Evolutionary conservation across 768 basidiomycete species (phyloP).

Genomic region (Sarcodon aspratus): DNA sequence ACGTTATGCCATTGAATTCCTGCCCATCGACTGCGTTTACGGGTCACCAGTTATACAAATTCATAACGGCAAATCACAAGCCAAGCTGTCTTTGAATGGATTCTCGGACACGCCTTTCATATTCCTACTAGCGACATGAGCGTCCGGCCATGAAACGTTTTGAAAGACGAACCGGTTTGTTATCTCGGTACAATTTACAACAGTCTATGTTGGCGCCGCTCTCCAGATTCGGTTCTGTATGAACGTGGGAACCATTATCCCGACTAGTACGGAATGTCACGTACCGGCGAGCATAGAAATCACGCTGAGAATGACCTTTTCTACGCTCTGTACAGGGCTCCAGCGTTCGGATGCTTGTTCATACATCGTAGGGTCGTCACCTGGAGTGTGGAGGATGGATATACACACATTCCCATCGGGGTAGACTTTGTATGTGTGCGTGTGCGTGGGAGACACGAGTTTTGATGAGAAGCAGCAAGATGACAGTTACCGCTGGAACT

Average conservation of each 20-base stretch:
- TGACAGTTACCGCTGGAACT: neutral
- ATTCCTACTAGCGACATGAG: slow-evolving; percentile 38
- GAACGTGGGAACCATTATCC: neutral
- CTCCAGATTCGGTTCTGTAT: slow-evolving; percentile 88
- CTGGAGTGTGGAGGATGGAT: slow-evolving; percentile 92
- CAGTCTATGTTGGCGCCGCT: slow-evolving; percentile 96
- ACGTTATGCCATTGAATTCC: neutral
- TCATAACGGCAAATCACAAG: slow-evolving; percentile 25
- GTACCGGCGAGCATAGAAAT: slow-evolving; percentile 93
- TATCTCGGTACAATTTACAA: slow-evolving; percentile 92
- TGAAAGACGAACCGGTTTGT: slow-evolving; percentile 37
- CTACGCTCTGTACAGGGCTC: slow-evolving; percentile 98
- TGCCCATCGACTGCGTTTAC: neutral
- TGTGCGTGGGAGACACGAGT: neutral
- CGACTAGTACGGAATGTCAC: slow-evolving; percentile 9
- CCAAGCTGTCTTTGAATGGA: slow-evolving; percentile 84
- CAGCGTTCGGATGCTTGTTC: slow-evolving; percentile 94
- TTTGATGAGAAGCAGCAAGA: neutral
- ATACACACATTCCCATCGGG: slow-evolving; percentile 96
- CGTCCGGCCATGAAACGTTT: neutral
- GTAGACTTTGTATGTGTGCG: slow-evolving; percentile 53
- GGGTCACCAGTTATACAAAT: too few species aligned
- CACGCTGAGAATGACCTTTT: slow-evolving; percentile 93
- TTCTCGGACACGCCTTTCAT: slow-evolving; percentile 75
- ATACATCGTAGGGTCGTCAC: slow-evolving; percentile 87